phyloP scores from a whole-genome alignment of 345 rosid species.

The Hypericum perforatum region DNA sequence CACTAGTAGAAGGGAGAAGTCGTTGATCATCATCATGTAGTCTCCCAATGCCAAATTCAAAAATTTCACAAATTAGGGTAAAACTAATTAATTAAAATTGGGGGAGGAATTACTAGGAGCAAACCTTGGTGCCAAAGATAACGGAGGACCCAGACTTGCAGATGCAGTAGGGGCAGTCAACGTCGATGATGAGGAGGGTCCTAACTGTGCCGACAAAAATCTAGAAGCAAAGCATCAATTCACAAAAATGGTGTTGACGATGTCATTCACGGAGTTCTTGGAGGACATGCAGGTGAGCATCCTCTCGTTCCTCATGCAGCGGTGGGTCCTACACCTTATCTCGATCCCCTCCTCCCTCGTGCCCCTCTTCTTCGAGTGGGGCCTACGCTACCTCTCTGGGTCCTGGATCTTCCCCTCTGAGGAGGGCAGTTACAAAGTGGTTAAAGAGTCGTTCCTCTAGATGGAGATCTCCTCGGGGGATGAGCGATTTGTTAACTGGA shows the following conservation, averaged over 20 bases:
- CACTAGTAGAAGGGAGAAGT: no score
- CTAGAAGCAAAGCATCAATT: conserved; percentile 9
- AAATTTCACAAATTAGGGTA: no score
- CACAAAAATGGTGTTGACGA: conserved; percentile 6
- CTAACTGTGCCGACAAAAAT: no score
- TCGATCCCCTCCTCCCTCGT: conserved; percentile 32
- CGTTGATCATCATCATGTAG: no score
- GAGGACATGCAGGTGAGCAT: conserved; percentile 76
- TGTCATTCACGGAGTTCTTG: conserved; percentile 53
- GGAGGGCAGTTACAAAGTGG: conserved; percentile 35
- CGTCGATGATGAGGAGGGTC: no score
- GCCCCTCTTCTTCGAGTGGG: conserved; percentile 76
- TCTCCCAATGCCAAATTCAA: no score
- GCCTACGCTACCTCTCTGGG: conserved; percentile 55
- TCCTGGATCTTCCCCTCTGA: conserved; percentile 45
- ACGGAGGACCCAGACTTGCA: no score
- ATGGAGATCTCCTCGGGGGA: conserved; percentile 50
- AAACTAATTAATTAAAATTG: no score
- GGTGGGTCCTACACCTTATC: conserved; percentile 19
- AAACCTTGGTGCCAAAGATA: no score
- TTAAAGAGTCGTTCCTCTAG: conserved; percentile 53
- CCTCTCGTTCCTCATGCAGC: conserved; percentile 76
- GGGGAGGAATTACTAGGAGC: no score
- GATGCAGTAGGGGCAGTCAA: no score
- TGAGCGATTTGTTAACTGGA: conserved; percentile 42